Evolutionary conservation across 2,329 filamentous ascomycete species (phyloP).

Genomic region (Colletotrichum cereale): DNA sequence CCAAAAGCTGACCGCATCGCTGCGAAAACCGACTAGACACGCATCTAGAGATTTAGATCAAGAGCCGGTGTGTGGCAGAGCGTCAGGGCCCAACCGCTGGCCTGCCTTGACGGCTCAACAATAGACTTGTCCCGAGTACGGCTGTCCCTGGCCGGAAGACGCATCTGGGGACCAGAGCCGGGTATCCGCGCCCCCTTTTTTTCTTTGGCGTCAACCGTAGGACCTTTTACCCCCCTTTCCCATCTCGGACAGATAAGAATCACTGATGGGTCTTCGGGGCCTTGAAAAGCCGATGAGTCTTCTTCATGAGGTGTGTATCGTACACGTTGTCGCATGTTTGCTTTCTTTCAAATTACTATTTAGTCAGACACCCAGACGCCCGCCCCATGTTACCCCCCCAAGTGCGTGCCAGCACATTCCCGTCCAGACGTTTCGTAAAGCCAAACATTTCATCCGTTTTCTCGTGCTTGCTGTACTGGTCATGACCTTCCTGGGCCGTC

Average conservation of each 20-base stretch:
- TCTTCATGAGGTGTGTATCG: not conserved
- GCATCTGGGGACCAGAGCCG: not conserved
- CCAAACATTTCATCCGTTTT: not conserved
- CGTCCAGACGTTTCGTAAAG: not conserved
- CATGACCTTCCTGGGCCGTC: constrained; percentile 20
- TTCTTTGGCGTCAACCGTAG: not conserved
- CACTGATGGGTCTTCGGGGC: not conserved
- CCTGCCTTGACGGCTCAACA: constrained; percentile 3
- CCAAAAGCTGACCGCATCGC: constrained; percentile 11
- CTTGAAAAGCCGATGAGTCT: not conserved
- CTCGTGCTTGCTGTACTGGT: constrained; percentile 2
- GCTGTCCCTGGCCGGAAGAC: constrained; percentile 13
- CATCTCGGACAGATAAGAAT: not conserved
- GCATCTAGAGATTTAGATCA: constrained; percentile 11
- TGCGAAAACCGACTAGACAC: not conserved
- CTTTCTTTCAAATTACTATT: not conserved
- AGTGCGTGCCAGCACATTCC: not conserved
- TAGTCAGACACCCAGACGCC: constrained; percentile 1
- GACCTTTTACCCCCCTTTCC: not conserved
- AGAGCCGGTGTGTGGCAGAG: not conserved
- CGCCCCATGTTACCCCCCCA: not conserved
- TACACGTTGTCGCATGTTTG: constrained; percentile 4
- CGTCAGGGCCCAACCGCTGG: not conserved
- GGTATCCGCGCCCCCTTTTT: not conserved
- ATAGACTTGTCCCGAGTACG: not conserved